phyloP scores from a whole-genome alignment of 139 green algal species.

The Chlamydomonas incerta region DNA sequence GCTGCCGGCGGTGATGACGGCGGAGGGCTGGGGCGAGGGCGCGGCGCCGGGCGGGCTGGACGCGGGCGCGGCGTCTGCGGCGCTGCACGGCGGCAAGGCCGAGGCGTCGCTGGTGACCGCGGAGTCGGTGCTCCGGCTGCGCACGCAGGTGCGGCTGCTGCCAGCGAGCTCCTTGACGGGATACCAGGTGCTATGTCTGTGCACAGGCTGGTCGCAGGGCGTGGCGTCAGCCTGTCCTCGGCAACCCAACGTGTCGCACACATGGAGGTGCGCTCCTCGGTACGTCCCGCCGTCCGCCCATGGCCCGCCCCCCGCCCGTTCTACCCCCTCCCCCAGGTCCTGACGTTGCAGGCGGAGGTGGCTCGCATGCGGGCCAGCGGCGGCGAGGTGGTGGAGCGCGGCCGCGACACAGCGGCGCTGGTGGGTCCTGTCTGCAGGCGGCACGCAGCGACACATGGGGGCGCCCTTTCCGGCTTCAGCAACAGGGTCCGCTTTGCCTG shows the following conservation, averaged over 20 bases:
- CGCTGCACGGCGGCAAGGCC: constrained; percentile 14
- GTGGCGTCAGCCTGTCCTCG: too few species aligned
- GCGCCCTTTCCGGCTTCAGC: too few species aligned
- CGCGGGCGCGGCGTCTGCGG: neutral
- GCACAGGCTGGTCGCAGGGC: too few species aligned
- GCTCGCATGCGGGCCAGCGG: neutral
- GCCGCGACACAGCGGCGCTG: neutral
- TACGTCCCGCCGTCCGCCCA: too few species aligned
- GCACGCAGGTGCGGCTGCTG: constrained; percentile 24
- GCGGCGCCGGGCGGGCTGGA: neutral
- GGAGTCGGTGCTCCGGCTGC: constrained; percentile 39
- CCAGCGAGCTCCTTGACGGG: too few species aligned
- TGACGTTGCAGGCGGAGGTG: constrained; percentile 35
- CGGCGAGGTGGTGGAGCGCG: constrained; percentile 3
- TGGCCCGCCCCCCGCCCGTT: too few species aligned
- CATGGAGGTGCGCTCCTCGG: too few species aligned
- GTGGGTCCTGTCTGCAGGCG: neutral
- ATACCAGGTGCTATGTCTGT: too few species aligned
- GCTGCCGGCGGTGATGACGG: constrained; percentile 58
- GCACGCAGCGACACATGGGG: too few species aligned
- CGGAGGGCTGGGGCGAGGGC: constrained; percentile 53
- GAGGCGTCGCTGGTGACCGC: constrained; percentile 15
- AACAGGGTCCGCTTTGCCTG: neutral
- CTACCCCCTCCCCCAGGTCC: too few species aligned
- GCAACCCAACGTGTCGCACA: too few species aligned